Conservation (phyloP, 108 stramenopile genomes). For the Cyclostephanos tholiformis region DNA sequence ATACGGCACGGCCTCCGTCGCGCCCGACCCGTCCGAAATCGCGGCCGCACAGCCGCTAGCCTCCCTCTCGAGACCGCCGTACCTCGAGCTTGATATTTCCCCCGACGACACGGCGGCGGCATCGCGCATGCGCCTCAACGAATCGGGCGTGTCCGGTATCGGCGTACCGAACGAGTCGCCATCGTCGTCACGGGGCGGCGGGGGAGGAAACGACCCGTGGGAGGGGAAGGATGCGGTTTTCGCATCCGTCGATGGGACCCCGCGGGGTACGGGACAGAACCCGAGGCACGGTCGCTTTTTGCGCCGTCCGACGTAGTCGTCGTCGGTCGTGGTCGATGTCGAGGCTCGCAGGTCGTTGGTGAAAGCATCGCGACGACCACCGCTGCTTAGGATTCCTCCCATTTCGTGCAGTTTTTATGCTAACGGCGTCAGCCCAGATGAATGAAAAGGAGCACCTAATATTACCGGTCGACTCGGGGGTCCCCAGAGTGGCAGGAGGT, state of each 20-base stretch:
- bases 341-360: conserved; percentile 20
- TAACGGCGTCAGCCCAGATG: too few species aligned
- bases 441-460: too few species aligned
- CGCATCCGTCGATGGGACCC: conserved; percentile 15
- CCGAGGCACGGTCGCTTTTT: neutral
- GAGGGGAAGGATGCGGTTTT: neutral
- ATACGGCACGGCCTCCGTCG: neutral
- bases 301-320: neutral
- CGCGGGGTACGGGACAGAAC: conserved; percentile 34
- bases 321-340: neutral
- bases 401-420: neutral
- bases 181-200: conserved; percentile 4
- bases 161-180: conserved; percentile 62
- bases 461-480: too few species aligned
- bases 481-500: too few species aligned
- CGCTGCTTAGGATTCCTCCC: conserved; percentile 38
- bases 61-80: conserved; percentile 69
- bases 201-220: conserved; percentile 12
- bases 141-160: conserved; percentile 68
- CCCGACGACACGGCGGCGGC: conserved; percentile 1
- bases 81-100: conserved; percentile 37
- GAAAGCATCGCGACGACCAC: conserved; percentile 10
- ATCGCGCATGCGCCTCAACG: conserved; percentile 36
- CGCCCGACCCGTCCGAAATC: conserved; percentile 5
- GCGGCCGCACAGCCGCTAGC: conserved; percentile 14